Evolutionary conservation across 2,329 filamentous ascomycete species (phyloP), one percentile per base, ranked within the genome.

Genomic region (Cladosporium oxysporum): DNA sequence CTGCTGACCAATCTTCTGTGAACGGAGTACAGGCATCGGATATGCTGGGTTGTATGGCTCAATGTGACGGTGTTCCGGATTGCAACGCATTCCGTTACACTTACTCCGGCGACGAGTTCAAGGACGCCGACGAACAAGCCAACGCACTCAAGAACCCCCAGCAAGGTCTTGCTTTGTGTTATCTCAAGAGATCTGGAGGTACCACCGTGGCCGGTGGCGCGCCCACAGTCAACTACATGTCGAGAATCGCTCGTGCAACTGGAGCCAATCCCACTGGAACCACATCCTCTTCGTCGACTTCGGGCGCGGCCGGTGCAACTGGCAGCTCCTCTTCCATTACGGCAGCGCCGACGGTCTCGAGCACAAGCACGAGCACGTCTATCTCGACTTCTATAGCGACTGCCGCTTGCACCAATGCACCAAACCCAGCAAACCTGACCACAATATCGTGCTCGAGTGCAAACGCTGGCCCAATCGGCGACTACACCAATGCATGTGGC

Each of bases 401-500:
- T 16, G 35, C 52, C 23, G 52, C 62, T 18, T 65, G 59, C 35
- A 65, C 62, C 2, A 37, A 37, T 16, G 60, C 66, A n/a, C 66
- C 67, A 23, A 62, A 65, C 44, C 55, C 28, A 2, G 14, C 33
- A 16, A 33, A 28, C 8, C 49, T 63, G 35, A 33, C 58, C 26
- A 49, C 29, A 5, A 26, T 65, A 52, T 16, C 29, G 14, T 65
- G 63, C 29, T 11, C 61, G 10, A 33, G 33, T 37, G 47, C 52
- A n/a, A 65, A 62, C 11, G 31, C 21, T 23, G 41, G 49, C 29
- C 44, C 14, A 5, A 23, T 41, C 41, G 67, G 65, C 57, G 50
- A 65, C 21, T 61, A n/a, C 28, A 66, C 60, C 10, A 64, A 67
- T 33, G 52, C 67, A 8, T 70, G 68, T 63, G 68, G 69, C 21